Conservation (phyloP, 176 grass and related monocot genomes). For the Aegilops bicornis region DNA sequence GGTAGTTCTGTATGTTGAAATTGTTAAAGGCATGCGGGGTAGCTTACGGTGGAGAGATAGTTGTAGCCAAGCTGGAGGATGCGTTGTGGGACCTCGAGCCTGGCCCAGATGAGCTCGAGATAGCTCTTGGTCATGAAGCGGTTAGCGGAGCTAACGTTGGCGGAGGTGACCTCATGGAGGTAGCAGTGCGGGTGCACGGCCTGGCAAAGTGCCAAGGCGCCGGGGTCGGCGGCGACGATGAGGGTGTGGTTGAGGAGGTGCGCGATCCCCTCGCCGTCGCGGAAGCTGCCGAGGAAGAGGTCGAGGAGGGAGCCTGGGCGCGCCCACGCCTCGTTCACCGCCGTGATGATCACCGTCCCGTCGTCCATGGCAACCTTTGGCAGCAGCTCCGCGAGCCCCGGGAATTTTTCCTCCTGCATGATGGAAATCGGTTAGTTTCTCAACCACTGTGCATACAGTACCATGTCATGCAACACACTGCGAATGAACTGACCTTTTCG, state of each 20-base stretch:
- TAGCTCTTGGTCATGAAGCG: conserved; percentile 48
- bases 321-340: conserved; percentile 83
- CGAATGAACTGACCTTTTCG: not conserved
- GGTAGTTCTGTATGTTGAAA: too few species aligned
- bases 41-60: conserved; percentile 57
- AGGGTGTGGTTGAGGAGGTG: too few species aligned
- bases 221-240: too few species aligned
- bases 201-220: not conserved
- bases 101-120: conserved; percentile 68
- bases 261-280: too few species aligned
- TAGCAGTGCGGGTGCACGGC: conserved; percentile 63
- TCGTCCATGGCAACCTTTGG: too few species aligned
- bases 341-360: conserved; percentile 69
- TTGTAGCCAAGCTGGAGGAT: conserved; percentile 69
- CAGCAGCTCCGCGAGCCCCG: too few species aligned
- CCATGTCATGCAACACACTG: too few species aligned
- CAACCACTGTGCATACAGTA: too few species aligned
- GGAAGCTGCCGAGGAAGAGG: too few species aligned
- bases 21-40: not conserved
- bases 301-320: too few species aligned
- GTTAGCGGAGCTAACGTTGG: conserved; percentile 29
- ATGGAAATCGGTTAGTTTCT: too few species aligned
- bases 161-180: conserved; percentile 23
- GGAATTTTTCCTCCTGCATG: too few species aligned
- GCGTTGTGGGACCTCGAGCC: conserved; percentile 43